Evolutionary conservation across 495 filamentous ascomycete species (phyloP).

Genomic region (Staphylotrichum longicolle): DNA sequence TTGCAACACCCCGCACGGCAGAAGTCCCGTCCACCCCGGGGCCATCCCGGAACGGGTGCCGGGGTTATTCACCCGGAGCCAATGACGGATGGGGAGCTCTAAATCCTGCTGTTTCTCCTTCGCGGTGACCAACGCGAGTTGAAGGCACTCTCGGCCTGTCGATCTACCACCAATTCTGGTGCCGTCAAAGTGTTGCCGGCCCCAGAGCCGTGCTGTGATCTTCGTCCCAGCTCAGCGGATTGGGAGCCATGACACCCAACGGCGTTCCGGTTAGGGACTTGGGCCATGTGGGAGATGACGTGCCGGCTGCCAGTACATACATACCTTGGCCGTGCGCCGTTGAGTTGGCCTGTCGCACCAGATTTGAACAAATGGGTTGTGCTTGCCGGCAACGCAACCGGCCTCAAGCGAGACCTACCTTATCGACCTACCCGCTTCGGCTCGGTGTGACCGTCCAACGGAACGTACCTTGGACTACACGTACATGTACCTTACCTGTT

Average conservation of each 20-base stretch:
- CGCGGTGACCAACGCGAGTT: background rate
- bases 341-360: background rate
- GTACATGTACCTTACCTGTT: background rate
- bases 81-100: background rate
- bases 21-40: background rate
- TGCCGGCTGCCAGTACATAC: background rate
- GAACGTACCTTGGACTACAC: too few species aligned
- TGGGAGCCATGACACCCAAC: background rate
- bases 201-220: background rate
- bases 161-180: background rate
- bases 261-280: background rate
- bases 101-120: background rate
- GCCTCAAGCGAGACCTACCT: background rate
- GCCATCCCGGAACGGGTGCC: background rate
- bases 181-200: background rate
- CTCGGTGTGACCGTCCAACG: background rate
- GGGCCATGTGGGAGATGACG: background rate
- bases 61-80: slow-evolving; percentile 15
- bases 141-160: background rate
- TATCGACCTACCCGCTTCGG: background rate
- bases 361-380: background rate
- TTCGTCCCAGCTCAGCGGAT: background rate
- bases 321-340: background rate
- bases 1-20: slow-evolving; percentile 15
- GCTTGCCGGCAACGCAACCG: background rate